A percentile compares a stretch with the other conserved stretches of the same genome.
phyloP scores from a whole-genome alignment of 352 stramenopile genomes.

The Halophytophthora polymorphica region DNA sequence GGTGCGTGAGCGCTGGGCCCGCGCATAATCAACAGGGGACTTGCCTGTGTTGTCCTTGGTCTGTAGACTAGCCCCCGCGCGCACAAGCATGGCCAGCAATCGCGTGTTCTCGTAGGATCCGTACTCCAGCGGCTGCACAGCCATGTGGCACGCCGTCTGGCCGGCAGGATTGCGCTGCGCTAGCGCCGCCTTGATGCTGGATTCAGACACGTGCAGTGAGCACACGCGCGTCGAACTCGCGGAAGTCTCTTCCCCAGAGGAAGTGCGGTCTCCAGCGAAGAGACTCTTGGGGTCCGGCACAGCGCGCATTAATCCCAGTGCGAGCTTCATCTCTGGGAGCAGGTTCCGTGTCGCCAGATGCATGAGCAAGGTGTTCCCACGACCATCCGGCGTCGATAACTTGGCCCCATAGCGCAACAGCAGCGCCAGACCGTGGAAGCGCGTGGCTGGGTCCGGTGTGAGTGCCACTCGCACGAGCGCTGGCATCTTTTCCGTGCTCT shows the following conservation, averaged over 20 bases:
- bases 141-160: constrained; percentile 53
- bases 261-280: not conserved
- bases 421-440: constrained; percentile 41
- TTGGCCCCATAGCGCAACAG: constrained; percentile 63
- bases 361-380: constrained; percentile 61
- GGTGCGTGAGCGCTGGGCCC: constrained; percentile 47
- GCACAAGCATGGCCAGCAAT: constrained; percentile 47
- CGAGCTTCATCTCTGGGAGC: constrained; percentile 36
- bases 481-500: constrained; percentile 26
- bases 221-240: constrained; percentile 26
- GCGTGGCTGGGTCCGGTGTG: constrained; percentile 17
- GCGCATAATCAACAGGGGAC: constrained; percentile 54
- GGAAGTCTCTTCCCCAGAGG: constrained; percentile 5
- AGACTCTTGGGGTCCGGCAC: constrained; percentile 37
- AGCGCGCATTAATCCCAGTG: constrained; percentile 39
- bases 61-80: constrained; percentile 33
- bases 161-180: constrained; percentile 36
- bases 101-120: constrained; percentile 65
- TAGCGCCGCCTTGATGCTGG: constrained; percentile 43
- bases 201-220: constrained; percentile 39
- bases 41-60: constrained; percentile 33
- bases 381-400: constrained; percentile 36
- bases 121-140: constrained; percentile 52
- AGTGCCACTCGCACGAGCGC: constrained; percentile 49
- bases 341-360: constrained; percentile 58